Evolutionary conservation across 148 eudicot genomes (phyloP).

Genomic region (Spergularia bocconei): DNA sequence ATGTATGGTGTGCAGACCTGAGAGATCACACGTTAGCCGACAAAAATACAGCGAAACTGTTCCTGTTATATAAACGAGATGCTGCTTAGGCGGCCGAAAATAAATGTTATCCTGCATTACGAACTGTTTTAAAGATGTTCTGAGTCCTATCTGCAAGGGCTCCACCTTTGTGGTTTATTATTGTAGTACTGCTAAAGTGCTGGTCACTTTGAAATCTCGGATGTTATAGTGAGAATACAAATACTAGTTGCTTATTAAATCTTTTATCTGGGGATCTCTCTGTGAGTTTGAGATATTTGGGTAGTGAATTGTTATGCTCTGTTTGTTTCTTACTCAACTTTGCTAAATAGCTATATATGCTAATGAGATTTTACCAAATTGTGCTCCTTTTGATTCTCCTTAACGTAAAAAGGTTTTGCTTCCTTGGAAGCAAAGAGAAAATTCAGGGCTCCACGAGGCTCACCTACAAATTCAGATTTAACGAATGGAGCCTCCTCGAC

Average conservation of each 20-base stretch:
- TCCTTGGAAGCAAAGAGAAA: constrained; percentile 92
- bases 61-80: not conserved
- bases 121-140: not conserved
- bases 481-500: constrained; percentile 32
- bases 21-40: not conserved
- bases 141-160: not conserved
- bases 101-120: not conserved
- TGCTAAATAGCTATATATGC: not conserved
- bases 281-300: constrained; percentile 1
- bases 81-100: not conserved
- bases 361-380: constrained; percentile 2
- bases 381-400: constrained; percentile 33
- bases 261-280: not conserved
- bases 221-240: not conserved
- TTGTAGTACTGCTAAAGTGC: not conserved
- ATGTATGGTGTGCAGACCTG: not conserved
- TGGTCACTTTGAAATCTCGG: not conserved
- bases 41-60: not conserved
- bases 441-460: constrained; percentile 66
- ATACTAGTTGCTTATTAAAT: not conserved
- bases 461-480: constrained; percentile 37
- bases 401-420: constrained; percentile 68
- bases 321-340: not conserved
- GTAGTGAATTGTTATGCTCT: not conserved
- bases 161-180: not conserved